Evolutionary conservation across 768 basidiomycete species (phyloP), one percentile per base, ranked within the genome.

Genomic region (Peribolospora kevripleyi): DNA sequence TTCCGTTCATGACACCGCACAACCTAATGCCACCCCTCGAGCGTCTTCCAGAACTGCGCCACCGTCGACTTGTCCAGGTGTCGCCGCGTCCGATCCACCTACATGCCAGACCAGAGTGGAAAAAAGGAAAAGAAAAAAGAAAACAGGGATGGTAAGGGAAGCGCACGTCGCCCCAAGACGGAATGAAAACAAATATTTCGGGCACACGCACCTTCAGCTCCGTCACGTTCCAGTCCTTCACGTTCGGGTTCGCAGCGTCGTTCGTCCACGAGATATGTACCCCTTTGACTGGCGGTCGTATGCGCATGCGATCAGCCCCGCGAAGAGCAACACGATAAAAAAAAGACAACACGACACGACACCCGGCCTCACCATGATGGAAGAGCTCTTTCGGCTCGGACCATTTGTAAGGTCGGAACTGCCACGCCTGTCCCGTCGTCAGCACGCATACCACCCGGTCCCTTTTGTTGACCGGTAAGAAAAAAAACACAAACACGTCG

Each of bases 381-480:
- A 98, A 97, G 38, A 98, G 68, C 52, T 82, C 75, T 57, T 79
- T 78, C 1, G 93, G 93, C 63, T 97, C 88, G 51, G 75, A 79
- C 91, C 91, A 98, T 65, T 91, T 90, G 70, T 97, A 97, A 13
- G 84, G 82, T 55, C 80, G 74, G 69, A 98, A 98, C 66, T 98
- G 93, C 93, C 93, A 95, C 41, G 83, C 81, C 61, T 97, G 91
- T 1, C 93, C 93, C 0, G 93, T 98, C 7, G 93, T 97, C 78
- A 93, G 81, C 11, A 98, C 91, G 60, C 90, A 93, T 4, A 93
- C 81, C 4, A 98, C 93, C 43, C 91, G 76, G 55, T 95, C 88
- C 73, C 72, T 71, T 63, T 45, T 43, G 9, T 14, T 36, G 37
- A 38, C 2, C 48, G 42, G 9, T 43, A 7, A 5, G 42, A 7